Evolutionary conservation across 23 red algal species (phyloP).

Genomic region (Cyanidiococcus yangmingshanensis): DNA sequence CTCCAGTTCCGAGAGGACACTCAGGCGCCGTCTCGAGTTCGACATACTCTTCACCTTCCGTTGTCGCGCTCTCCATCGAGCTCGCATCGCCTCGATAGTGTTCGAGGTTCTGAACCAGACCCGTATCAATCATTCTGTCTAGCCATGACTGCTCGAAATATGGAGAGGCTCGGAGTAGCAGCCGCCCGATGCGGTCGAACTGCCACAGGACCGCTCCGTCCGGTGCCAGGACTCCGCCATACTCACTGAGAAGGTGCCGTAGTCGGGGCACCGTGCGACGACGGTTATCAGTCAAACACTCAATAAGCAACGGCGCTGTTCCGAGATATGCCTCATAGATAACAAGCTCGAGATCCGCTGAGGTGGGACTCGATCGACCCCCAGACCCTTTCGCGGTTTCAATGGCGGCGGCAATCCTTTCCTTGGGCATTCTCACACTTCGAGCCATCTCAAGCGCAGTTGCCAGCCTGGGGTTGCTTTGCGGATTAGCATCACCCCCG

Average conservation of each 20-base stretch:
- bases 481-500: conserved; percentile 26
- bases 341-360: not conserved
- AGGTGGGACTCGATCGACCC: not conserved
- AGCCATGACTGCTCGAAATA: not conserved
- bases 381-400: conserved; percentile 5
- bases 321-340: conserved; percentile 1
- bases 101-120: conserved; percentile 1
- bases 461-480: conserved; percentile 34
- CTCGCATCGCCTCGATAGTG: not conserved
- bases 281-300: conserved; percentile 6
- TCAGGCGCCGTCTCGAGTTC: not conserved
- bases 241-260: not conserved
- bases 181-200: not conserved
- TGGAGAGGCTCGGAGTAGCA: not conserved
- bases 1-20: not conserved
- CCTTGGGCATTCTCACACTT: conserved; percentile 34
- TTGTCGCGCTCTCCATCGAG: not conserved
- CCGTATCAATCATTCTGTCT: not conserved
- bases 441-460: conserved; percentile 40
- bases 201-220: not conserved
- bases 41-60: not conserved
- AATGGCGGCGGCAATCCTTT: conserved; percentile 29
- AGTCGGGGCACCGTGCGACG: conserved; percentile 6
- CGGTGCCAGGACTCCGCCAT: not conserved
- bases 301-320: not conserved